Evolutionary conservation across 2,329 filamentous ascomycete genomes (phyloP).

Genomic region (Botrytis fabae): DNA sequence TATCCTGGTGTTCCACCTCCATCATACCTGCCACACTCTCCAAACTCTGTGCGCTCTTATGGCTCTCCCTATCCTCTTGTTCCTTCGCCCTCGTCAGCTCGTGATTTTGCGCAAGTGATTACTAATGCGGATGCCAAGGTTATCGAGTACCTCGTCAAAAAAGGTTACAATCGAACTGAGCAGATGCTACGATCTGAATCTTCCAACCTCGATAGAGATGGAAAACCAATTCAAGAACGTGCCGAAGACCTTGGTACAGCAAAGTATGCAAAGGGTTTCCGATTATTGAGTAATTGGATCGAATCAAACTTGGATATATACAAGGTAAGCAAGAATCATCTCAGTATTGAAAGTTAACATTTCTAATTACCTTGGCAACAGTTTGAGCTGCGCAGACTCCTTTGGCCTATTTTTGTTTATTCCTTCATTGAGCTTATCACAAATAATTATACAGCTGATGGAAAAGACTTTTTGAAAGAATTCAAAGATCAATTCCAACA

Average conservation of each 20-base stretch:
- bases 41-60: background rate
- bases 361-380: slow-evolving; percentile 41
- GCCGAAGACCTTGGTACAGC: slow-evolving; percentile 71
- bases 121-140: slow-evolving; percentile 52
- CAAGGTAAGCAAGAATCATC: slow-evolving; percentile 58
- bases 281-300: slow-evolving; percentile 76
- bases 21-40: background rate
- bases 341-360: too few relatives aligned
- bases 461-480: slow-evolving; percentile 69
- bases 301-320: slow-evolving; percentile 92
- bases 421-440: slow-evolving; percentile 79
- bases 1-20: background rate
- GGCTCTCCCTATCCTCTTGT: background rate
- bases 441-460: slow-evolving; percentile 70
- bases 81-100: background rate
- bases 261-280: slow-evolving; percentile 76
- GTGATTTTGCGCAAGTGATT: background rate
- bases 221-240: slow-evolving; percentile 66
- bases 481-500: slow-evolving; percentile 70
- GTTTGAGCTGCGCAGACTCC: slow-evolving; percentile 82
- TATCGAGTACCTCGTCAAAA: slow-evolving; percentile 93
- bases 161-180: slow-evolving; percentile 90
- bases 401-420: slow-evolving; percentile 95
- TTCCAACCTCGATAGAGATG: slow-evolving; percentile 76
- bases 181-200: slow-evolving; percentile 91